Conservation (phyloP, 306 rosid genomes). For the Begonia masoniana region DNA sequence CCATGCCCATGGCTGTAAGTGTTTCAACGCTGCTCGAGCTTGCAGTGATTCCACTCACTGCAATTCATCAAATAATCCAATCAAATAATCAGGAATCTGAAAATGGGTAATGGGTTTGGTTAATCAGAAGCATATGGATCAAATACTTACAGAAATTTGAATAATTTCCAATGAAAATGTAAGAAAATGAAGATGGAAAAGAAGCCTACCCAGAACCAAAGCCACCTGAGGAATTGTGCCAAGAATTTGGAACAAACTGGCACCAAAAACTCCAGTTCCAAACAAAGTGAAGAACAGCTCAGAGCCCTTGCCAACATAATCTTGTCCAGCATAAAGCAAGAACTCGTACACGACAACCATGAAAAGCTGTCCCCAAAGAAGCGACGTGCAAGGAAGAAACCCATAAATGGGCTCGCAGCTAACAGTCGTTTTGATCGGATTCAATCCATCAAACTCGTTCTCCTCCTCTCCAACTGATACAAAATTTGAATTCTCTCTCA, state of each 20-base stretch:
- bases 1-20: conserved; percentile 15
- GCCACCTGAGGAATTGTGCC: conserved; percentile 19
- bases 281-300: conserved; percentile 18
- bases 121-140: too few species aligned
- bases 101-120: too few species aligned
- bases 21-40: conserved; percentile 5
- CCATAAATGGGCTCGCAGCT: conserved; percentile 23
- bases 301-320: conserved; percentile 13
- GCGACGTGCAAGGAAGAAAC: conserved; percentile 27
- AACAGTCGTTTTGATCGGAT: conserved; percentile 1
- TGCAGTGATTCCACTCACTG: conserved; percentile 20
- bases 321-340: conserved; percentile 15
- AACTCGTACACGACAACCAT: conserved; percentile 20
- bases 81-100: too few species aligned
- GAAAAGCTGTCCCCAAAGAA: conserved; percentile 19
- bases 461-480: too few species aligned
- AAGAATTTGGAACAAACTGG: conserved; percentile 22
- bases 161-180: background rate
- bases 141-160: too few species aligned
- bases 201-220: conserved; percentile 15
- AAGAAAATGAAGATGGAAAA: background rate
- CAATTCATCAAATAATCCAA: background rate
- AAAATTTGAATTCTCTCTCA: too few species aligned
- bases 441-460: too few species aligned
- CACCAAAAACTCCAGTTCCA: conserved; percentile 26